Evolutionary conservation across 2,329 filamentous ascomycete species (phyloP), one percentile per base, ranked within the genome.

Genomic region (Claviceps purpurea): DNA sequence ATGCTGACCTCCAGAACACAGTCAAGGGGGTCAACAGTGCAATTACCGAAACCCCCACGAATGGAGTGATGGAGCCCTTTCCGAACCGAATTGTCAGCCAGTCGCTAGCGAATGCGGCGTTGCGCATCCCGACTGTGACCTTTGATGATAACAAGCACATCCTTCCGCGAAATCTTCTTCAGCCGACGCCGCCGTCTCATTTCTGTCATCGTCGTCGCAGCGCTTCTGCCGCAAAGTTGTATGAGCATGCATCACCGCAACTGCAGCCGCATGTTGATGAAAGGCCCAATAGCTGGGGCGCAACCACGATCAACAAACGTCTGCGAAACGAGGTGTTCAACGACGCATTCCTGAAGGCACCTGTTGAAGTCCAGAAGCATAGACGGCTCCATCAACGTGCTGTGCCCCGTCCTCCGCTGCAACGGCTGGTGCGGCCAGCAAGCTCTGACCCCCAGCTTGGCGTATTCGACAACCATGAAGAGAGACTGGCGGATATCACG

Each of bases 61-160:
- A 58, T 46, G 60, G 58, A 18, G 50, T 40, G 20, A 41, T 56
- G 3, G 54, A 55, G n/a, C 50, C 55, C 2, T 56, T 60, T 5
- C 55, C 61, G 16, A 54, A 59, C 47, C 55, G 81, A 55, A 64
- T 84, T 46, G 71, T 84, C 56, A 84, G 81, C 65, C 89, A 95
- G 65, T 94, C 88, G 13, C 77, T 95, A 55, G 78, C 87, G 52
- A 78, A 79, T 39, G 65, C 69, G 34, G 72, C 72, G 26, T 77
- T 81, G 38, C 79, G 85, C 22, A 81, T 95, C 34, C 90, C 91
- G 2, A 91, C 93, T 42, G 91, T 97, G 47, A 89, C 93, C 0
- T 89, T 96, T 55, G 87, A 91, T 62, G 90, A 96, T 65, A 97
- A 97, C 64, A 81, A 85, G 57, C 91, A 97, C 63, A 95, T 97